Conservation (phyloP, 305 asterid species). For the Ilex paraguariensis region DNA sequence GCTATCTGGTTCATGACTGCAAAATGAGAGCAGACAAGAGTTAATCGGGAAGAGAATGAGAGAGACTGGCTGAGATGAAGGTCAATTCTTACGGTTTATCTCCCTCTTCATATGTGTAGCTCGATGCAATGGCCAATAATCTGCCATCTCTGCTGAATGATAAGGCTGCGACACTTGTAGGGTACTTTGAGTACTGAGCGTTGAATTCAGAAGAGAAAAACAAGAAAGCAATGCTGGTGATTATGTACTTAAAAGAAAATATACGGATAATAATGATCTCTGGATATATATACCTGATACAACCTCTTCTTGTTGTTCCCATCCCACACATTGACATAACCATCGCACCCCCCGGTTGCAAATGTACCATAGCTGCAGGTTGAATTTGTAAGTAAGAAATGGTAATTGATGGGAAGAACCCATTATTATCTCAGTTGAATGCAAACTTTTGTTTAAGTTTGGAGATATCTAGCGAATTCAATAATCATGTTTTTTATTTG, state of each 20-base stretch:
- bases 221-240: slow-evolving; percentile 1
- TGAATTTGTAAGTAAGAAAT: neutral
- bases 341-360: slow-evolving; percentile 98
- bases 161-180: slow-evolving; percentile 76
- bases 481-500: too few species aligned
- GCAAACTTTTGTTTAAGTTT: neutral
- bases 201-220: neutral
- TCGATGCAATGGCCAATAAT: slow-evolving; percentile 86
- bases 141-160: slow-evolving; percentile 94
- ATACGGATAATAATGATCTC: neutral
- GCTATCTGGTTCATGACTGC: slow-evolving; percentile 87
- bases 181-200: slow-evolving; percentile 74
- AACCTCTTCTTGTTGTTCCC: slow-evolving; percentile 95
- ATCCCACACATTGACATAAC: slow-evolving; percentile 93
- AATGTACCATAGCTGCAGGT: slow-evolving; percentile 83
- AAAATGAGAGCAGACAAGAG: slow-evolving; percentile 2
- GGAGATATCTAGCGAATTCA: neutral
- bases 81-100: slow-evolving; percentile 58
- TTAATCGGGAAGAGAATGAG: neutral
- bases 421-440: too few species aligned
- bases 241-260: neutral
- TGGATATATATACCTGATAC: slow-evolving; percentile 58
- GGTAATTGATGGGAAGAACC: neutral
- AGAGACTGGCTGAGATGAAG: slow-evolving; percentile 2
- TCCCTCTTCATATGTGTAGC: slow-evolving; percentile 95